Percentiles rank a stretch among this genome's conserved stretches.
Conservation (phyloP, 371 early-diverging fungal genomes). For the Actinomortierella ambigua region DNA sequence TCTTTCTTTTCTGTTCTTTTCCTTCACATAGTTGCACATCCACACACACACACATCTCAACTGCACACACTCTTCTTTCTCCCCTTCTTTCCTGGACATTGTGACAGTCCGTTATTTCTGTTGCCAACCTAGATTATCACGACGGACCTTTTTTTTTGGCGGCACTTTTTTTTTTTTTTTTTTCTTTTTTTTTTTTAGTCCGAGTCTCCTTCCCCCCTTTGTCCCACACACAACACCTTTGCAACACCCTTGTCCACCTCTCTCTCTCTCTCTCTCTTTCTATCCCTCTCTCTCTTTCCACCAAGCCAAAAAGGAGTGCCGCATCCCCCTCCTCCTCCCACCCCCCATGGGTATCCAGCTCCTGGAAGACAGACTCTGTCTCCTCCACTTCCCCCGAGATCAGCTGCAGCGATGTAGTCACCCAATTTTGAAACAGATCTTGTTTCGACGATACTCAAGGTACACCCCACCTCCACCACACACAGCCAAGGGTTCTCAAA, state of each 20-base stretch:
- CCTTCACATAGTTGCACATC: too few species aligned
- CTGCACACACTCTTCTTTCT: too few species aligned
- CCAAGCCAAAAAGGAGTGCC: neutral
- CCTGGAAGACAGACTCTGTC: conserved; percentile 27
- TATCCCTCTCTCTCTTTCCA: neutral
- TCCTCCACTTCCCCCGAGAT: conserved; percentile 31
- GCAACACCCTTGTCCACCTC: neutral
- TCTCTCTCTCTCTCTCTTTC: neutral
- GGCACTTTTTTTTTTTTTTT: too few species aligned
- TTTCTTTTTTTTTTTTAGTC: neutral
- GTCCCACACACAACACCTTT: neutral
- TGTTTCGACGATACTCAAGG: conserved; percentile 34
- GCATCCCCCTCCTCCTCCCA: neutral
- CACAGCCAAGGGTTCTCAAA: neutral
- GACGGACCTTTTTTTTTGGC: too few species aligned
- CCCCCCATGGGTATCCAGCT: conserved; percentile 26
- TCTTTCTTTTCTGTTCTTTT: neutral
- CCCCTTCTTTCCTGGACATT: too few species aligned
- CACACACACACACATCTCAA: too few species aligned
- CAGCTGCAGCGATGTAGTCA: conserved; percentile 25
- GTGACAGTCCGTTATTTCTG: too few species aligned
- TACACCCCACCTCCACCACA: neutral
- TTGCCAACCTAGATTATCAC: too few species aligned
- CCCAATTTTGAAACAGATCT: conserved; percentile 39
- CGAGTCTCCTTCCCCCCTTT: neutral